Percentiles rank a stretch among this genome's conserved stretches.
These are phyloP conservation scores for Colletotrichum chlorophyti DNA, from an alignment of 2,329 filamentous ascomycete genomes.

Conservation along the genomic window DNA sequence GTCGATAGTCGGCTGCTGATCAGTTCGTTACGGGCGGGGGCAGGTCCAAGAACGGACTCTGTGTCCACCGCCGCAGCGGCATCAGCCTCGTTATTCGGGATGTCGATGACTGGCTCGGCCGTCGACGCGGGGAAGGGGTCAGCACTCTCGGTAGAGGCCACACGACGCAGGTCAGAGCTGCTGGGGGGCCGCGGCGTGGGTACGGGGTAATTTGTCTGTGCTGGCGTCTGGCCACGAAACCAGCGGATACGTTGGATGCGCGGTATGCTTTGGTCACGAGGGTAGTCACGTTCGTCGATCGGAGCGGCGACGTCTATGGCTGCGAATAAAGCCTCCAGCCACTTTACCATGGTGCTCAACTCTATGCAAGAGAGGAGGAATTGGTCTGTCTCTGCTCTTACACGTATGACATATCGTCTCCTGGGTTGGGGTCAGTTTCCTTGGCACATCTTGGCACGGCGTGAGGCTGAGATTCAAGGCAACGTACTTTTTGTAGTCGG, in stretches of 20 bases:
- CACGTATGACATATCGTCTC: constrained; percentile 71
- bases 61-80: constrained; percentile 11
- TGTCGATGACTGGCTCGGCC: constrained; percentile 20
- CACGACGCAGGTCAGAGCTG: constrained; percentile 2
- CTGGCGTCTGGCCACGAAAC: constrained; percentile 47
- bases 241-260: constrained; percentile 61
- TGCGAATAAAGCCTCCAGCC: constrained; percentile 74
- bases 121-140: constrained; percentile 17
- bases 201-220: constrained; percentile 34
- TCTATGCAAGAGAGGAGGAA: constrained; percentile 72
- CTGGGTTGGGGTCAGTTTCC: constrained; percentile 39
- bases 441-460: constrained; percentile 23
- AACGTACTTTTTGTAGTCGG: constrained; percentile 73
- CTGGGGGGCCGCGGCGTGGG: constrained; percentile 26
- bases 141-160: constrained; percentile 1
- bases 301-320: constrained; percentile 75
- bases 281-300: constrained; percentile 73
- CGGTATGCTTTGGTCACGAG: constrained; percentile 67
- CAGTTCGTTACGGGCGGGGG: constrained; percentile 25
- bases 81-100: not conserved
- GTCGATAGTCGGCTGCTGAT: constrained; percentile 49
- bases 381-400: constrained; percentile 77
- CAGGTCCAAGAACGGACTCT: constrained; percentile 21
- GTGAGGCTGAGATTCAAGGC: constrained; percentile 18
- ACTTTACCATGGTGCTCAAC: constrained; percentile 70